These are phyloP conservation scores for Botryosphaeria agaves DNA, from an alignment of 2,329 filamentous ascomycete genomes.

Conservation along the genomic window DNA sequence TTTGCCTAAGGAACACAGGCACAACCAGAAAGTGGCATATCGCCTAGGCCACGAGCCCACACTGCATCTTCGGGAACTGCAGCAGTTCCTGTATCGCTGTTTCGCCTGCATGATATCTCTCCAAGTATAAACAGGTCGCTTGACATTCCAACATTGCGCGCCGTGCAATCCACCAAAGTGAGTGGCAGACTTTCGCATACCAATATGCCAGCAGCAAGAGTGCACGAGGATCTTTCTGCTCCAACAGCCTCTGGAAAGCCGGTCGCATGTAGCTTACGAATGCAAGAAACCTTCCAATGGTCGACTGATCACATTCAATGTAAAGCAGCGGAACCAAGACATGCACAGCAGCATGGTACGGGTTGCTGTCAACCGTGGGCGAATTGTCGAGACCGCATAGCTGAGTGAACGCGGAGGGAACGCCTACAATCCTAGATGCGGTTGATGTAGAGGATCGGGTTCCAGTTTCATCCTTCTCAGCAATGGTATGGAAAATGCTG, in stretches of 20 bases:
- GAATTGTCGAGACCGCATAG: conserved; percentile 13
- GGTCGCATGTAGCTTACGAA: neutral
- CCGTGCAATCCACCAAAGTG: neutral
- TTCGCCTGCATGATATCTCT: neutral
- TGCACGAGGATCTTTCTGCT: neutral
- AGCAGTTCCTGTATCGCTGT: neutral
- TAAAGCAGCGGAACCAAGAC: neutral
- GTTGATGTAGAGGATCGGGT: neutral
- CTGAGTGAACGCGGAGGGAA: neutral
- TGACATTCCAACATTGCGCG: neutral
- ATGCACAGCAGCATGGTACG: neutral
- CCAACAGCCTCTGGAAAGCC: neutral
- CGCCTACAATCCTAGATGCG: neutral
- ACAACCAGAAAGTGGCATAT: too few species aligned
- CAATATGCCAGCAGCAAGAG: neutral
- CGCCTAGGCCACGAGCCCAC: too few species aligned
- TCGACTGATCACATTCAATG: neutral
- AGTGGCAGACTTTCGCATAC: neutral
- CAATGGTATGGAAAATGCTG: neutral
- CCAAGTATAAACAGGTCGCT: neutral
- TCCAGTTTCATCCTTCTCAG: neutral
- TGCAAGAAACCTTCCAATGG: neutral
- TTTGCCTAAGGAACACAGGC: too few species aligned
- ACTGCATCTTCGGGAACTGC: neutral
- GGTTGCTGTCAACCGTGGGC: neutral